phyloP scores from a whole-genome alignment of 306 rosid species.

The Fragaria nilgerrensis region DNA sequence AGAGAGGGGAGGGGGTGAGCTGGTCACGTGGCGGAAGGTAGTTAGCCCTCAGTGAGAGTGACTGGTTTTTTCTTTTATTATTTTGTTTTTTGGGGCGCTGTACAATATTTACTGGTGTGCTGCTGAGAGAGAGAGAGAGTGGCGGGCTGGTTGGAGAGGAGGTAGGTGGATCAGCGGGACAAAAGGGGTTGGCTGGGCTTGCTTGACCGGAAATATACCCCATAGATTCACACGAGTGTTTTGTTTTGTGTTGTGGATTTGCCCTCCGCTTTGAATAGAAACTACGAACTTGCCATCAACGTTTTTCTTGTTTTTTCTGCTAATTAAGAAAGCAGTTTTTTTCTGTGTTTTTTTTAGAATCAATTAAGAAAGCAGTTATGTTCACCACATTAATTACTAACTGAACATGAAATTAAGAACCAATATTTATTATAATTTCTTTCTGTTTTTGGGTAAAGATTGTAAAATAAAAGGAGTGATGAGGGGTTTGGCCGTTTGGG shows the following conservation, averaged over 20 bases:
- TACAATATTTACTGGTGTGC: constrained; percentile 7
- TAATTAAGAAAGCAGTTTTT: no score
- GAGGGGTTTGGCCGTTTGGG: no score
- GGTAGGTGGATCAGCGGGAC: neutral
- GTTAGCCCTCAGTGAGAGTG: constrained; percentile 43
- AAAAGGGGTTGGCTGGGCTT: constrained; percentile 15
- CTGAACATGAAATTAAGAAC: no score
- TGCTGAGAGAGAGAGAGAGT: neutral
- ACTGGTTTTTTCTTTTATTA: neutral
- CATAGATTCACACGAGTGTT: neutral
- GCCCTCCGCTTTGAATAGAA: neutral
- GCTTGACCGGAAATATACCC: constrained; percentile 15
- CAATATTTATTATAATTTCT: no score
- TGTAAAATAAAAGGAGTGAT: no score
- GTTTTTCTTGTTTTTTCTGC: neutral
- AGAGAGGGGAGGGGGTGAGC: constrained; percentile 17
- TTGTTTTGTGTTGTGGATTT: neutral
- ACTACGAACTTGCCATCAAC: neutral
- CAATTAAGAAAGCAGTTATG: no score
- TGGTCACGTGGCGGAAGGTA: constrained; percentile 59
- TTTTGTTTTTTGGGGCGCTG: neutral
- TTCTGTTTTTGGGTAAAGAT: no score
- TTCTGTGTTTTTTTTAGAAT: no score
- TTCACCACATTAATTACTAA: no score
- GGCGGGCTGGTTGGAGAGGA: constrained; percentile 6